Evolutionary conservation across 345 rosid species (phyloP), one percentile per base, ranked within the genome.

Genomic region (Chamaenerion angustifolium): DNA sequence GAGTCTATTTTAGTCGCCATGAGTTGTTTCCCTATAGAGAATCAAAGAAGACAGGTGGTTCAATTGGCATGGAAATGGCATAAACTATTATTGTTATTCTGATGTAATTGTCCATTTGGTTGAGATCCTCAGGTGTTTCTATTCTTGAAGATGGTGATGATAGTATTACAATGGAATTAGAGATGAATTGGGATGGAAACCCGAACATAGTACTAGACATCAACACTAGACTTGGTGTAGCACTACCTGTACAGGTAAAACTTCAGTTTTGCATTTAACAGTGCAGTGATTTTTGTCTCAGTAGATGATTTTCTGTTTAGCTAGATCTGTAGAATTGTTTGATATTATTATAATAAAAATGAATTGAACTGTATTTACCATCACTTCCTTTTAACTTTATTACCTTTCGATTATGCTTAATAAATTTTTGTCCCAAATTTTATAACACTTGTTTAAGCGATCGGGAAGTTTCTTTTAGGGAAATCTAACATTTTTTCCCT

Each of bases 141-240:
- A 66, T 92, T 56, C 46, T 92, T 50, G 95, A 92, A 16, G 88
- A 76, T 49, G 80, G 71, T 48, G 58, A 42, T 23, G 58, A 64
- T 40, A 77, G 59, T 7, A 56, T 87, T 55, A 92, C 83, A n/a
- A 76, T 87, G 89, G 98, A 92, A 70, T 67, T 92, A 72, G 98
- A 92, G 62, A 78, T 92, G 89, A 75, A 83, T 35, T 92, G 98
- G 98, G 98, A 92, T 77, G 98, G 88, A 16, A 87, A 92, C 73
- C 87, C 96, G 55, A 87, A 64, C 68, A 82, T 92, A 57, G 63
- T 83, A 48, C 85, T 87, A 43, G 93, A 75, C 57, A 58, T 92
- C 62, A 87, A 87, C 62, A 92, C 95, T 43, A 66, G 79, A 68
- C 74, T 92, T 65, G 98, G 98, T 18, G 73, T 92, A 23, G 73